Percentiles rank a stretch among this genome's conserved stretches.
Conservation (phyloP, 2,329 filamentous ascomycete species). For the Colletotrichum spaethianum region DNA sequence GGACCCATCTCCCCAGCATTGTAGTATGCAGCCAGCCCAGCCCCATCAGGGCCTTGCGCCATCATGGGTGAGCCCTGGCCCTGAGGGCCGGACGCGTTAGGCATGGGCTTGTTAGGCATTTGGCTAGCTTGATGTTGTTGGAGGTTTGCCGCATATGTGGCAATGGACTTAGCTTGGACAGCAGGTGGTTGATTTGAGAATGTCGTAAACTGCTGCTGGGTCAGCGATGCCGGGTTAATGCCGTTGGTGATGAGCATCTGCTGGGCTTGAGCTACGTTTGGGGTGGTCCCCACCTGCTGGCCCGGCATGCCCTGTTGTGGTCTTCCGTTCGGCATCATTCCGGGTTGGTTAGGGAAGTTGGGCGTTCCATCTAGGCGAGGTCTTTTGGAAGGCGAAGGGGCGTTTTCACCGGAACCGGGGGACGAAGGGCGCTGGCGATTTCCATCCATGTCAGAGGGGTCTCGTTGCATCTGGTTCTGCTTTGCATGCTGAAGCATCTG, state of each 20-base stretch:
- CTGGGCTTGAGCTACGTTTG: constrained; percentile 66
- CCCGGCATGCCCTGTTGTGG: constrained; percentile 79
- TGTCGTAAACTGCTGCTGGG: constrained; percentile 80
- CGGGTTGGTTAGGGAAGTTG: constrained; percentile 79
- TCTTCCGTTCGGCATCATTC: constrained; percentile 82
- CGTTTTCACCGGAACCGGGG: constrained; percentile 86
- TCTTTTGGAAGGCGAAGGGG: constrained; percentile 92
- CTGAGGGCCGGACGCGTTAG: constrained; percentile 77
- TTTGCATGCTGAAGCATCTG: constrained; percentile 79
- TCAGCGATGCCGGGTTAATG: constrained; percentile 82
- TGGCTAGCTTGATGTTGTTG: constrained; percentile 85
- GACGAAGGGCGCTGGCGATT: constrained; percentile 86
- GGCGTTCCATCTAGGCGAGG: constrained; percentile 80
- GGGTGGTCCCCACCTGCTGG: constrained; percentile 73
- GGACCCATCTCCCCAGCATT: constrained; percentile 74
- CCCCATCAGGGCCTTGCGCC: constrained; percentile 77
- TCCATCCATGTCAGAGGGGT: constrained; percentile 89
- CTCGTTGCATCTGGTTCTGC: constrained; percentile 87
- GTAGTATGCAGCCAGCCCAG: constrained; percentile 71
- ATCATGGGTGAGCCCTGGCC: constrained; percentile 89
- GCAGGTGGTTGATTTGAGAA: constrained; percentile 69
- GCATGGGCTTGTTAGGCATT: constrained; percentile 86
- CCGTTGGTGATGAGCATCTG: constrained; percentile 77
- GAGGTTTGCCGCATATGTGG: constrained; percentile 88
- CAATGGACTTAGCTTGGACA: constrained; percentile 86